Evolutionary conservation across 768 basidiomycete species (phyloP).

Genomic region (Mycena pura): DNA sequence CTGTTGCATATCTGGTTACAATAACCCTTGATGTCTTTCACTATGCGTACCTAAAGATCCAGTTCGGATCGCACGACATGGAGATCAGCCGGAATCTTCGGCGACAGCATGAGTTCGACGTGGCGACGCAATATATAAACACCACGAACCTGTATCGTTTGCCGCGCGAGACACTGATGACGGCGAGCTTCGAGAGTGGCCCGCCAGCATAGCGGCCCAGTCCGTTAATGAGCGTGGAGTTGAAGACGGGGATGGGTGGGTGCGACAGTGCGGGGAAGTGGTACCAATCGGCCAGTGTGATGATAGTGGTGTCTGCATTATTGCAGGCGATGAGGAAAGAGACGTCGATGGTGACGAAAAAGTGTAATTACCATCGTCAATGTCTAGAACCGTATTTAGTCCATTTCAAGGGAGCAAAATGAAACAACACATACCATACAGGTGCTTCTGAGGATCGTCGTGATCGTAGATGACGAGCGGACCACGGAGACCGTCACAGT

Average conservation of each 20-base stretch:
- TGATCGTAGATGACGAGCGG: slow-evolving; percentile 43
- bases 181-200: slow-evolving; percentile 45
- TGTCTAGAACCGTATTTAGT: slow-evolving; percentile 5
- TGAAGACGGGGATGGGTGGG: background rate
- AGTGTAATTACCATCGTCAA: slow-evolving; percentile 46
- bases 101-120: background rate
- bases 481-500: slow-evolving; percentile 51
- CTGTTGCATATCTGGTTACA: too few relatives aligned
- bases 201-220: slow-evolving; percentile 3
- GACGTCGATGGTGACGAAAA: too few relatives aligned
- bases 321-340: slow-evolving; percentile 3
- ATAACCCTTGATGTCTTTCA: too few relatives aligned
- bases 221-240: slow-evolving; percentile 10
- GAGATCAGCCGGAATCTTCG: slow-evolving; percentile 53
- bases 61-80: slow-evolving; percentile 54
- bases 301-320: slow-evolving; percentile 42
- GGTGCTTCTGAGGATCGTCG: slow-evolving; percentile 12
- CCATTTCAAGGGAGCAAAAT: background rate
- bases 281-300: slow-evolving; percentile 49
- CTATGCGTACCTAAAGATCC: slow-evolving; percentile 27
- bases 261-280: background rate
- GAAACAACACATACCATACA: background rate
- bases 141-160: slow-evolving; percentile 48
- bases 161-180: slow-evolving; percentile 49
- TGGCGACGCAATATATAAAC: background rate